phyloP scores from a whole-genome alignment of 176 grass and related monocot species.

The Musa schizocarpa region DNA sequence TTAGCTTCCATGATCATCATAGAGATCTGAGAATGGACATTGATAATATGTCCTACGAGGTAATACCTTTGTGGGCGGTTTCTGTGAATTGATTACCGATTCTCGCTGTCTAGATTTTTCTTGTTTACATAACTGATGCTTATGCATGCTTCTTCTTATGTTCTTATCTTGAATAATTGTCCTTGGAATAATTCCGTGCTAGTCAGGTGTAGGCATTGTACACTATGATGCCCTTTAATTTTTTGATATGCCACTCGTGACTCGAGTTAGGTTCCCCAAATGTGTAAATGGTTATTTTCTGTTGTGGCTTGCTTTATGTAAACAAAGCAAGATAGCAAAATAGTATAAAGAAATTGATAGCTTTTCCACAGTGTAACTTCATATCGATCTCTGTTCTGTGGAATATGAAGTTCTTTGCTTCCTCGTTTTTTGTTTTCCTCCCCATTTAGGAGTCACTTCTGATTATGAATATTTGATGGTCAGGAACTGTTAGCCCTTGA shows the following conservation, averaged over 20 bases:
- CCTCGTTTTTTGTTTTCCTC: neutral
- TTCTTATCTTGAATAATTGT: no score
- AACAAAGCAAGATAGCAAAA: no score
- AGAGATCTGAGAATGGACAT: constrained; percentile 95
- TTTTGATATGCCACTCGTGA: neutral
- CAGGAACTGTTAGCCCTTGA: constrained; percentile 25
- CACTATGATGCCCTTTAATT: neutral
- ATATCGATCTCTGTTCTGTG: neutral
- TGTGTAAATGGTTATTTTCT: no score
- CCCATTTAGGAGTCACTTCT: neutral
- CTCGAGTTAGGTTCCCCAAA: no score
- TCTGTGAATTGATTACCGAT: neutral
- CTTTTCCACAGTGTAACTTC: neutral
- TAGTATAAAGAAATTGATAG: neutral
- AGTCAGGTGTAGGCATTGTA: neutral
- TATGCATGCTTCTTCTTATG: neutral
- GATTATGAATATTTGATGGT: neutral
- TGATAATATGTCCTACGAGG: constrained; percentile 96
- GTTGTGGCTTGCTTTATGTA: no score
- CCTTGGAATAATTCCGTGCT: no score
- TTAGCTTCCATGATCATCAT: constrained; percentile 61
- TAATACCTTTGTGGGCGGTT: constrained; percentile 21
- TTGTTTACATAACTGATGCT: constrained; percentile 1
- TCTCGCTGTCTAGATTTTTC: neutral
- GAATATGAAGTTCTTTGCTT: neutral